phyloP scores from a whole-genome alignment of 305 asterid species.

The Euphrasia arctica region DNA sequence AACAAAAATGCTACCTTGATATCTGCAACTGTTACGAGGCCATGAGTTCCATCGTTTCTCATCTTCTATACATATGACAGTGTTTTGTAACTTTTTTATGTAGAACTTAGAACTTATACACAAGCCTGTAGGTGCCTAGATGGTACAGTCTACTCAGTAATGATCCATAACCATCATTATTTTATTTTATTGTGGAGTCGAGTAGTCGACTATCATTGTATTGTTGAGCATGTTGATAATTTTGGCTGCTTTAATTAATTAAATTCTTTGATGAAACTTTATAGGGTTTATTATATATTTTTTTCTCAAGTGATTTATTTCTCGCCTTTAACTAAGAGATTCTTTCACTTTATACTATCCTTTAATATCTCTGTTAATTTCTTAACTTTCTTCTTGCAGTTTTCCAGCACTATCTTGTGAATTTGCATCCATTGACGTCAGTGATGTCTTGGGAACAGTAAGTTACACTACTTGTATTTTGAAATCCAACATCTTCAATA shows the following conservation, averaged over 20 bases:
- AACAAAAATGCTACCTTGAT: neutral
- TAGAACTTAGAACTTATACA: conserved; percentile 8
- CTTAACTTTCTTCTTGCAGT: conserved; percentile 34
- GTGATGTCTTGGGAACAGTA: conserved; percentile 84
- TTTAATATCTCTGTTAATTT: conserved; percentile 3
- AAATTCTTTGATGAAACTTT: conserved; percentile 7
- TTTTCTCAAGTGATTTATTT: neutral
- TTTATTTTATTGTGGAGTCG: too few relatives aligned
- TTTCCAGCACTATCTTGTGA: conserved; percentile 83
- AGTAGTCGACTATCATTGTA: conserved; percentile 1
- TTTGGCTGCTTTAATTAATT: conserved; percentile 10
- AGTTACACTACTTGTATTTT: conserved; percentile 26
- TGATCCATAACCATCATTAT: neutral
- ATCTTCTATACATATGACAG: conserved; percentile 5
- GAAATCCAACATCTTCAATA: too few relatives aligned
- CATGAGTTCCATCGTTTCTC: neutral
- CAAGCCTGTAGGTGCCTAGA: conserved; percentile 6
- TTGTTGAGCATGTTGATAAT: conserved; percentile 2
- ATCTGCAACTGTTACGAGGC: neutral
- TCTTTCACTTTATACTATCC: conserved; percentile 15
- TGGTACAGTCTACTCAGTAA: neutral
- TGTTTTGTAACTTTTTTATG: neutral
- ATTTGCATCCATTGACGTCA: conserved; percentile 78
- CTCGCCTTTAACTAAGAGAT: neutral
- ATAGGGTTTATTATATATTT: neutral